These are phyloP conservation scores for Hylodesmum podocarpum DNA, from an alignment of 306 rosid genomes.

Conservation along the genomic window DNA sequence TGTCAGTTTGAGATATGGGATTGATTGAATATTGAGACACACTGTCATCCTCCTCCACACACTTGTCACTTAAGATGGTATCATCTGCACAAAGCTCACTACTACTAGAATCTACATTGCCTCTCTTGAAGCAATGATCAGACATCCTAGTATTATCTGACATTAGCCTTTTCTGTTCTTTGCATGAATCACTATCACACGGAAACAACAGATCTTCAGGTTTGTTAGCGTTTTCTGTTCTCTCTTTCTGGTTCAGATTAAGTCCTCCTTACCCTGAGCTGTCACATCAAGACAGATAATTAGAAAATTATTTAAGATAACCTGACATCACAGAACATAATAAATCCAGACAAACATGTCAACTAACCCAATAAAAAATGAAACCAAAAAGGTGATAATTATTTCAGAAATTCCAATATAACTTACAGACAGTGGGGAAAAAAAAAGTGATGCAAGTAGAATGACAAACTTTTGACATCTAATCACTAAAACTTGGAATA, in stretches of 20 bases:
- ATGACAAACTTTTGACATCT: too few species aligned
- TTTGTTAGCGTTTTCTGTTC: constrained; percentile 54
- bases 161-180: constrained; percentile 34
- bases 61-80: constrained; percentile 50
- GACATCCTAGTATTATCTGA: constrained; percentile 42
- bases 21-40: constrained; percentile 46
- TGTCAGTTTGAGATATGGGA: constrained; percentile 47
- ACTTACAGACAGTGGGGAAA: neutral
- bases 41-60: constrained; percentile 43
- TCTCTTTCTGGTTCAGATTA: constrained; percentile 33
- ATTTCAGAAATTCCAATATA: neutral
- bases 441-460: neutral
- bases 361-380: neutral
- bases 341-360: neutral
- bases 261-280: constrained; percentile 39
- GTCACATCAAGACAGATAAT: constrained; percentile 37
- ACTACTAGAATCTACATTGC: constrained; percentile 41
- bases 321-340: neutral
- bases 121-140: constrained; percentile 43
- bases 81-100: constrained; percentile 45
- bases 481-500: too few species aligned
- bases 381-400: neutral
- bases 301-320: constrained; percentile 5
- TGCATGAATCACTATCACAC: constrained; percentile 33
- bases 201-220: constrained; percentile 49